Evolutionary conservation across 768 basidiomycete genomes (phyloP), one percentile per base, ranked within the genome.

Genomic region (Hygrocybe punicea): DNA sequence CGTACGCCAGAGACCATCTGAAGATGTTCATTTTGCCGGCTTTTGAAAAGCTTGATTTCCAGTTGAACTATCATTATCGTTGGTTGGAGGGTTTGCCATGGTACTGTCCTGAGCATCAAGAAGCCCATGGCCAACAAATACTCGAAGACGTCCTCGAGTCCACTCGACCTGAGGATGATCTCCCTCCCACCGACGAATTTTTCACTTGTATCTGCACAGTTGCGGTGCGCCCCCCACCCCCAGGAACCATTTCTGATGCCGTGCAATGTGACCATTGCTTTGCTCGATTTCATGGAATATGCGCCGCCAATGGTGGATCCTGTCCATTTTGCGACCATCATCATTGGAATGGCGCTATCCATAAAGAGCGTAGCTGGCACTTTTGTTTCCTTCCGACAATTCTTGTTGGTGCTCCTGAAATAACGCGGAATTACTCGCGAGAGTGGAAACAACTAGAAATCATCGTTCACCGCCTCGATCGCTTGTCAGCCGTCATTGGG

Each of bases 241-340:
- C 82, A 4, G 89, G 89, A 11, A 73, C 77, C 19, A 76, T 81
- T 25, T 91, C 91, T 0, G 90, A 92, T 66, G 91, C 91, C 1
- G 91, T 93, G 14, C 91, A 93, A 67, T 93, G 91, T 67, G 91
- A 93, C 66, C 90, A 93, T 63, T 93, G 91, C 60, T 89, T 82
- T 67, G 91, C 91, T 48, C 78, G 90, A 49, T 93, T 93, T 72
- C 91, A 93, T 59, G 90, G 89, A 4, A 79, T 84, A 49, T 93
- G 91, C 63, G 91, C 90, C 10, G 86, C 85, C 62, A 89, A 87
- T 60, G 91, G 91, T n/a, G 91, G 91, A 35, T 93, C 91, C 4
- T 93, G 91, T 66, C 91, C 91, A 0, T 93, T 93, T 76, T 93
- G 91, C 62, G 91, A 93, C 61, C 90, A 91, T 63, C 87, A 91